phyloP scores from a whole-genome alignment of 2,329 filamentous ascomycete genomes.

The Tolypocladium cylindrosporum region DNA sequence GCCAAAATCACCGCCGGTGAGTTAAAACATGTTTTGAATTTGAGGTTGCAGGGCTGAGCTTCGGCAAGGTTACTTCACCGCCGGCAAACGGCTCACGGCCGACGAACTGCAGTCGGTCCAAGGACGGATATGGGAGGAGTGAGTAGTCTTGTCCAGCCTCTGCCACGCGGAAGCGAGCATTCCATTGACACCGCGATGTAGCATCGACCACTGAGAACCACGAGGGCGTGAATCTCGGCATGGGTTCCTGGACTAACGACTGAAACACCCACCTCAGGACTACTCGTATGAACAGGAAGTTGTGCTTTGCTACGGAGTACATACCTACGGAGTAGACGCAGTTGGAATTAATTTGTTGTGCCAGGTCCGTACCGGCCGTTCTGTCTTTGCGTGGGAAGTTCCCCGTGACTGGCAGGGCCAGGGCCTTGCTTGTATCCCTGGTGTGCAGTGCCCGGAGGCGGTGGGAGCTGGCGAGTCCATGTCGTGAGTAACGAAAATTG shows the following conservation, averaged over 20 bases:
- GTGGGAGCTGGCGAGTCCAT: neutral
- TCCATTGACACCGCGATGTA: slow-evolving; percentile 12
- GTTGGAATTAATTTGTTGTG: neutral
- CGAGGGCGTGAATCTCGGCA: neutral
- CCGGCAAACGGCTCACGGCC: slow-evolving; percentile 78
- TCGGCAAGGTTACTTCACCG: slow-evolving; percentile 63
- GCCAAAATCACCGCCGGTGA: slow-evolving; percentile 92
- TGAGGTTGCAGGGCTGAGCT: neutral
- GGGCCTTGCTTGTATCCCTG: neutral
- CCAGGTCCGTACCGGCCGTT: neutral
- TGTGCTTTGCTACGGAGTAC: neutral
- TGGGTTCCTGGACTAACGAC: neutral
- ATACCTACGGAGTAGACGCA: neutral
- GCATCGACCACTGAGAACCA: slow-evolving; percentile 33
- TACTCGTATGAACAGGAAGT: neutral
- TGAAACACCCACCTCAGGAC: neutral
- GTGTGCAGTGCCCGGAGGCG: neutral
- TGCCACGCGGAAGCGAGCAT: neutral
- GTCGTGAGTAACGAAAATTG: neutral
- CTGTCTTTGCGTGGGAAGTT: neutral
- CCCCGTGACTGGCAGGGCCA: neutral
- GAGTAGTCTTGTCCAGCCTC: slow-evolving; percentile 12
- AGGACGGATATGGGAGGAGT: slow-evolving; percentile 86
- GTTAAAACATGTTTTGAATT: slow-evolving; percentile 16
- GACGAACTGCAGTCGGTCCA: slow-evolving; percentile 80